Evolutionary conservation across 2,329 filamentous ascomycete genomes (phyloP).

Genomic region (Didymella glomerata): DNA sequence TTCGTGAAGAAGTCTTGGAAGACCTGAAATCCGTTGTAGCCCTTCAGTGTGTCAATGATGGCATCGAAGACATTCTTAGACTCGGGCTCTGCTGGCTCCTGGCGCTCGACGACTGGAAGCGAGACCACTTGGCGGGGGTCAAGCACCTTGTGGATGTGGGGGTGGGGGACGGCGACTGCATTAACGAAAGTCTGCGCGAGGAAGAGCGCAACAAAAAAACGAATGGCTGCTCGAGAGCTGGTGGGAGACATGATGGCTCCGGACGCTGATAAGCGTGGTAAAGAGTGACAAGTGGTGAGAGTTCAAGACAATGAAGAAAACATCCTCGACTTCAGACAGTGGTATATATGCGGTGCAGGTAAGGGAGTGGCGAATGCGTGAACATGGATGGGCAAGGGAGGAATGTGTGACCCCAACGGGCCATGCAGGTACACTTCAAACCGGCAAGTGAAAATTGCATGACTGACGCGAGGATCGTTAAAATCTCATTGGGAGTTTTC

Average conservation of each 20-base stretch:
- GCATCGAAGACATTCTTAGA: conserved; percentile 19
- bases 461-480: conserved; percentile 19
- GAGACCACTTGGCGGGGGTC: conserved; percentile 18
- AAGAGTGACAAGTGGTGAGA: conserved; percentile 23
- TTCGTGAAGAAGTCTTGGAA: conserved; percentile 26
- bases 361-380: conserved; percentile 19
- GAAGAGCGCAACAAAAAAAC: conserved; percentile 21
- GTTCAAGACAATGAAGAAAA: conserved; percentile 13
- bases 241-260: conserved; percentile 22
- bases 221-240: conserved; percentile 23
- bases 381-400: conserved; percentile 20
- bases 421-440: conserved; percentile 21
- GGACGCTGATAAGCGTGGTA: conserved; percentile 20
- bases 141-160: conserved; percentile 15
- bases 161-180: conserved; percentile 19
- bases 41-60: conserved; percentile 18
- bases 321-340: conserved; percentile 2
- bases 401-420: conserved; percentile 21
- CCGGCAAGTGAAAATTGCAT: conserved; percentile 19
- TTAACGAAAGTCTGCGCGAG: conserved; percentile 23
- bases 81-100: conserved; percentile 10
- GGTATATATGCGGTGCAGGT: conserved; percentile 23
- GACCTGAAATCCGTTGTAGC: conserved; percentile 26
- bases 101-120: conserved; percentile 8
- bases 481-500: conserved; percentile 16